Percentiles rank a stretch among this genome's conserved stretches.
phyloP scores from a whole-genome alignment of 2,329 filamentous ascomycete genomes.

The Nemania abortiva region DNA sequence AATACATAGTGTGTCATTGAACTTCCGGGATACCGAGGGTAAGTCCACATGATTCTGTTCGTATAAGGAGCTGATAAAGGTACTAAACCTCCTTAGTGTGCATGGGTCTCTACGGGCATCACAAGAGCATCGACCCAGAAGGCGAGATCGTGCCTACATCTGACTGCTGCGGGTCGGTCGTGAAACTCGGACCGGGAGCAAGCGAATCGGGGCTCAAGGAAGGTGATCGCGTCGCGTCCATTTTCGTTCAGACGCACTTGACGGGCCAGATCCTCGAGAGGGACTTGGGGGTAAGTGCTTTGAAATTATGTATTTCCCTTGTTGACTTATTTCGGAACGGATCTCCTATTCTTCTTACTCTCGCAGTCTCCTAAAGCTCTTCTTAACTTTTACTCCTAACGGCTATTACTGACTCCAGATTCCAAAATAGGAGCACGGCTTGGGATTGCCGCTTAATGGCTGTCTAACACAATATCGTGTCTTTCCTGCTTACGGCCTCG shows the following conservation, averaged over 20 bases:
- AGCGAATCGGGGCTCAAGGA: constrained; percentile 58
- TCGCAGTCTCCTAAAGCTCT: neutral
- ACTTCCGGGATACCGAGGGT: constrained; percentile 65
- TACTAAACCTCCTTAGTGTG: constrained; percentile 59
- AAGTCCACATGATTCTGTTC: constrained; percentile 21
- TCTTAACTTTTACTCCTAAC: neutral
- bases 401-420: neutral
- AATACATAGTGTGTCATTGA: constrained; percentile 61
- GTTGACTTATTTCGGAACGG: neutral
- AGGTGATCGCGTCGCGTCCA: constrained; percentile 75
- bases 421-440: constrained; percentile 56
- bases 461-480: constrained; percentile 70
- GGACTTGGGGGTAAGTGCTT: constrained; percentile 57
- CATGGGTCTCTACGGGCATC: constrained; percentile 75
- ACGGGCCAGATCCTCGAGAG: constrained; percentile 69
- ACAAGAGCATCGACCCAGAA: constrained; percentile 62
- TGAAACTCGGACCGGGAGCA: constrained; percentile 61
- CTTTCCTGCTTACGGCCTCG: constrained; percentile 67
- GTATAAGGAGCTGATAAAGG: neutral
- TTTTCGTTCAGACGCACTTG: constrained; percentile 70
- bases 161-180: constrained; percentile 76
- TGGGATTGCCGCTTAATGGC: constrained; percentile 71
- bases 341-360: neutral
- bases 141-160: constrained; percentile 71
- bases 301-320: neutral